Base-by-base conservation (phyloP, 345 rosid species). In the Physaria fendleri region DNA sequence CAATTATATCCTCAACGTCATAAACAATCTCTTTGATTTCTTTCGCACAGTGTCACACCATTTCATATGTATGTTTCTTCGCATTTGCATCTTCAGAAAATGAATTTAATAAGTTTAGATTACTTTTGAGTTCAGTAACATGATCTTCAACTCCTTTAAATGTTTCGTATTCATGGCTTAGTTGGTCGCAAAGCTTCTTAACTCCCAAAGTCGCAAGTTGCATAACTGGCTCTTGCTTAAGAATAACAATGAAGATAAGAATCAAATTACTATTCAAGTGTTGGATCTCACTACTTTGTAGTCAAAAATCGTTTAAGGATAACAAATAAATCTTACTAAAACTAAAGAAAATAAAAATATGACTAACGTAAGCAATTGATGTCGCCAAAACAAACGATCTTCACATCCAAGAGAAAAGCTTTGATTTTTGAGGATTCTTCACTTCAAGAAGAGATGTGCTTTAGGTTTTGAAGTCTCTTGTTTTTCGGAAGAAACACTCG, bases 11-110 rank as follows among this genome's bases (percentile, higher is more conserved):
- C 0, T 6, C 42, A 1, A 10, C 10, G 0, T 52, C 70, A 8
- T 29, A 68, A 7, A 68, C 49, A 12, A 42, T 59, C 22, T 49
- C 37, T 23, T 64, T 35, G 20, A 73, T 64, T 0, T 68, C 73
- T 7, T 68, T 12, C 1, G 17, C 12, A 40, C 45, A 16, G 1
- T 17, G 8, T 40, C 6, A 1, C 23, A 40, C 23, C n/a, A 17
- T 5, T 6, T 11, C n/a, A 17, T 0, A 3, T 16, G 45, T 17
- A 17, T 4, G 23, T 8, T 40, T 40, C 45, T 40, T 40, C 0
- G 42, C 42, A 3, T 40, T n/a, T 17, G 45, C 45, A 40, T 40
- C 45, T 40, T 40, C 1, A 2, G 17, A 1, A 5, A 29, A 29
- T 1, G 38, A 29, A 0, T 3, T 49, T 29, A 49, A 3, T 2